These are phyloP conservation scores for Paecilomyces sp. DNA, from an alignment of 2,329 filamentous ascomycete genomes.

Conservation along the genomic window DNA sequence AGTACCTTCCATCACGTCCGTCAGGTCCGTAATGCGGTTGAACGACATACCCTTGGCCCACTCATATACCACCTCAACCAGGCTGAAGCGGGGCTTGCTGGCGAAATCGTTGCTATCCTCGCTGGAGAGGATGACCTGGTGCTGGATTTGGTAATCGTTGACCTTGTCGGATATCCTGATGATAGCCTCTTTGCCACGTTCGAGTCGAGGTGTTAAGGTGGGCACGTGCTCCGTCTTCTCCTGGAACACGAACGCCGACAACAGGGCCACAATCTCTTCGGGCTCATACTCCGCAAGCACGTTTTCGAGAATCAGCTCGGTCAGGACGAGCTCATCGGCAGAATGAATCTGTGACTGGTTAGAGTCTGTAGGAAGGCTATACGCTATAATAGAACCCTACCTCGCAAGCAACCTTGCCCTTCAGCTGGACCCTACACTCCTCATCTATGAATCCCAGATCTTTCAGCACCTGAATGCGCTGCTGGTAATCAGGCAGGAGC, in stretches of 20 bases:
- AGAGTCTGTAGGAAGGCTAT: slow-evolving; percentile 4
- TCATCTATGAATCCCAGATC: slow-evolving; percentile 90
- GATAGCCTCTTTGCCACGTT: slow-evolving; percentile 77
- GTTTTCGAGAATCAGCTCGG: slow-evolving; percentile 93
- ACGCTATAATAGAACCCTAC: slow-evolving; percentile 25
- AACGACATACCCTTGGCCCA: slow-evolving; percentile 98
- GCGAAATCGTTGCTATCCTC: slow-evolving; percentile 93
- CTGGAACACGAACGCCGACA: slow-evolving; percentile 95
- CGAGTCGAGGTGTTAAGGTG: slow-evolving; percentile 71
- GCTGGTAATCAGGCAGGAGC: slow-evolving; percentile 91
- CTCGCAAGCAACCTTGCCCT: slow-evolving; percentile 97
- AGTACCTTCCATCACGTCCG: slow-evolving; percentile 92
- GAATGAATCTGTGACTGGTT: slow-evolving; percentile 63
- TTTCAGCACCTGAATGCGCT: slow-evolving; percentile 83
- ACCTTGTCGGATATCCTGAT: slow-evolving; percentile 87
- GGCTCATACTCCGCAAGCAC: slow-evolving; percentile 92
- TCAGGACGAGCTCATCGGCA: slow-evolving; percentile 90
- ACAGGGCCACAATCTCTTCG: slow-evolving; percentile 88
- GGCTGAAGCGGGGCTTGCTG: slow-evolving; percentile 76
- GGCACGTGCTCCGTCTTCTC: slow-evolving; percentile 85
- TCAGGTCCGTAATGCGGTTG: slow-evolving; percentile 92
- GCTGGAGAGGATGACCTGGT: slow-evolving; percentile 84
- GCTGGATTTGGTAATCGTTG: slow-evolving; percentile 77
- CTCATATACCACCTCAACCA: slow-evolving; percentile 97
- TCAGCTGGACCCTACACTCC: slow-evolving; percentile 79